Percentiles rank a stretch among this genome's conserved stretches.
These are phyloP conservation scores for Eucalyptus paniculata DNA, from an alignment of 345 rosid species.

Conservation along the genomic window DNA sequence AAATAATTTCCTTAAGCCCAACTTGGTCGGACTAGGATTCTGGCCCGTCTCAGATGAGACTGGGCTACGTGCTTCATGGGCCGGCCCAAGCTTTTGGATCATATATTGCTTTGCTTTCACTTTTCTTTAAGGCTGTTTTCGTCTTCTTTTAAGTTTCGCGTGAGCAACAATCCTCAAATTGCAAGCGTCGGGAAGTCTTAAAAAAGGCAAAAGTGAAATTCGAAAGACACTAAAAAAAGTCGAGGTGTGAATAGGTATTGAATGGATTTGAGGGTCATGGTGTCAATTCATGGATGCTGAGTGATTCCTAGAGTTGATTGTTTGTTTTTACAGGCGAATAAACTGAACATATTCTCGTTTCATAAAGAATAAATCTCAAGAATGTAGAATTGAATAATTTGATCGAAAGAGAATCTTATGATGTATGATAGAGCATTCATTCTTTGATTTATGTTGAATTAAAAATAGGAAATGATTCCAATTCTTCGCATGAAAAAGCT, in stretches of 20 bases:
- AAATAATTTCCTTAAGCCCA: not conserved
- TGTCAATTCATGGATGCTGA: not conserved
- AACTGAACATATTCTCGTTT: fast-evolving
- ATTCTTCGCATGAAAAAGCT: not conserved
- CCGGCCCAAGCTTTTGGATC: not conserved
- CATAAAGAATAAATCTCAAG: not conserved
- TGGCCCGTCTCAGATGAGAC: not conserved
- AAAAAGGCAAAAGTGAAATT: not conserved
- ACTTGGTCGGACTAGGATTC: not conserved
- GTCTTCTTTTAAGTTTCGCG: not conserved
- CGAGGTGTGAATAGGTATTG: not conserved
- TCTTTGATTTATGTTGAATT: not conserved
- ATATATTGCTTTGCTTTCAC: not conserved
- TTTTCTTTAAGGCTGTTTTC: not conserved
- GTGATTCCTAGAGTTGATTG: not conserved
- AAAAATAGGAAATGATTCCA: not conserved
- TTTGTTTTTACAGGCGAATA: fast-evolving
- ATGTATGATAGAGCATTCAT: fast-evolving
- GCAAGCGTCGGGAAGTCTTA: not conserved
- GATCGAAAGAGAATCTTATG: not conserved
- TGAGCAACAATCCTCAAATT: not conserved
- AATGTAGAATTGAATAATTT: fast-evolving
- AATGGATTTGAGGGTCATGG: not conserved
- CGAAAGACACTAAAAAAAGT: not conserved
- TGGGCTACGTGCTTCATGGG: not conserved